These are phyloP conservation scores for Fusarium pseudoanthophilum DNA, from an alignment of 2,329 filamentous ascomycete genomes.

Conservation along the genomic window DNA sequence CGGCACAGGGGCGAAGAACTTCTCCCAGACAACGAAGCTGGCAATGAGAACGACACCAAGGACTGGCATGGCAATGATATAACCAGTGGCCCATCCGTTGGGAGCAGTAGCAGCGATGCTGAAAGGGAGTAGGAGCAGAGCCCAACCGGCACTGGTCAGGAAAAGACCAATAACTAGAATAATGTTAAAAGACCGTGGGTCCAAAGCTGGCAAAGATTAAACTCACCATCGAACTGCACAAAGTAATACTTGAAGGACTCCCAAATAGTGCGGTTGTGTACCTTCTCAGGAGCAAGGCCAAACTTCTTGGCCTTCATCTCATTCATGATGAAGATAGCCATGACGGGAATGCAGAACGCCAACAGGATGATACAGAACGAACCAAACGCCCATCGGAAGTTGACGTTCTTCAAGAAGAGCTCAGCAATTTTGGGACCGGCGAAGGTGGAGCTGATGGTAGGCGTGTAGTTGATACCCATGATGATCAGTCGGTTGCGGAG, in stretches of 20 bases:
- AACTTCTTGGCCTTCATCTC: constrained; percentile 41
- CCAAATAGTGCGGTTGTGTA: not conserved
- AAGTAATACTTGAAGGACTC: constrained; percentile 11
- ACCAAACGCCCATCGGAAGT: constrained; percentile 65
- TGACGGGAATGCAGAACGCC: constrained; percentile 55
- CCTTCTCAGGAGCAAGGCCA: constrained; percentile 1
- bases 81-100: constrained; percentile 19
- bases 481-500: constrained; percentile 57
- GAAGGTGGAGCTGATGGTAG: constrained; percentile 58
- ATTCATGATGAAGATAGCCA: constrained; percentile 49
- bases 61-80: constrained; percentile 26
- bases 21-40: constrained; percentile 56
- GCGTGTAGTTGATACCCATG: constrained; percentile 55
- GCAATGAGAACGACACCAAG: constrained; percentile 47
- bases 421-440: constrained; percentile 55
- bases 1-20: constrained; percentile 28
- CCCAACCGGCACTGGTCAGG: constrained; percentile 7
- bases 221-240: constrained; percentile 24
- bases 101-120: constrained; percentile 22
- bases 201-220: not conserved
- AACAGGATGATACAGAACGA: constrained; percentile 71
- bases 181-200: not conserved
- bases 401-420: constrained; percentile 50
- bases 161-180: constrained; percentile 2
- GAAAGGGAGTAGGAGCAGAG: constrained; percentile 17